Conservation (phyloP, 2,329 filamentous ascomycete genomes). For the Cytospora leucostoma region DNA sequence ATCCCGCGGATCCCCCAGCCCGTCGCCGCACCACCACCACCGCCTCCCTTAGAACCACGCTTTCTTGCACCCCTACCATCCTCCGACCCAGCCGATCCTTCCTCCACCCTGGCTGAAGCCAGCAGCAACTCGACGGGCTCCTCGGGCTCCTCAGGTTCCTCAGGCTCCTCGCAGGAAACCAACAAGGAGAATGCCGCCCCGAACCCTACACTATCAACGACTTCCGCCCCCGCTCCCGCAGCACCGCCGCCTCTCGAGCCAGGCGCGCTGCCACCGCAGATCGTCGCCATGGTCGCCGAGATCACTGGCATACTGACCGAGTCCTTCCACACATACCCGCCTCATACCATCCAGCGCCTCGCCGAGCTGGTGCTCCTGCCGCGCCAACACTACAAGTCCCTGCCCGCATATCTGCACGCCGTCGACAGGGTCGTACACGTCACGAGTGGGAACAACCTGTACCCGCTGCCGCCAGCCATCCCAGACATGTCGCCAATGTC, state of each 20-base stretch:
- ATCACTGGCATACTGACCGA: constrained; percentile 62
- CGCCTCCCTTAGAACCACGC: constrained; percentile 44
- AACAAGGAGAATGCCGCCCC: constrained; percentile 70
- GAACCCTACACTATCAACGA: constrained; percentile 32
- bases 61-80: constrained; percentile 49
- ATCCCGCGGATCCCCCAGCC: constrained; percentile 60
- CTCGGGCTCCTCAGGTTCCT: too few relatives aligned
- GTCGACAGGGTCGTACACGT: constrained; percentile 90
- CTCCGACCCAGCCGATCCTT: constrained; percentile 46
- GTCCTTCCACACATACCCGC: constrained; percentile 73
- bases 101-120: constrained; percentile 41
- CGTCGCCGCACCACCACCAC: constrained; percentile 42
- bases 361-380: constrained; percentile 82
- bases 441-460: constrained; percentile 76
- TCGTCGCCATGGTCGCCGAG: constrained; percentile 62
- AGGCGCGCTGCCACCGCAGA: constrained; percentile 61
- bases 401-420: constrained; percentile 85
- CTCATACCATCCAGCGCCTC: constrained; percentile 90
- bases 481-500: constrained; percentile 58
- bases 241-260: constrained; percentile 37
- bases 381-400: constrained; percentile 74
- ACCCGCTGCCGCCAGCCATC: constrained; percentile 74
- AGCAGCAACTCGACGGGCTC: constrained; percentile 33
- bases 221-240: constrained; percentile 43
- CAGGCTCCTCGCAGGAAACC: constrained; percentile 52